Evolutionary conservation across 306 rosid genomes (phyloP), one percentile per base, ranked within the genome.

Genomic region (Spatholobus suberectus): DNA sequence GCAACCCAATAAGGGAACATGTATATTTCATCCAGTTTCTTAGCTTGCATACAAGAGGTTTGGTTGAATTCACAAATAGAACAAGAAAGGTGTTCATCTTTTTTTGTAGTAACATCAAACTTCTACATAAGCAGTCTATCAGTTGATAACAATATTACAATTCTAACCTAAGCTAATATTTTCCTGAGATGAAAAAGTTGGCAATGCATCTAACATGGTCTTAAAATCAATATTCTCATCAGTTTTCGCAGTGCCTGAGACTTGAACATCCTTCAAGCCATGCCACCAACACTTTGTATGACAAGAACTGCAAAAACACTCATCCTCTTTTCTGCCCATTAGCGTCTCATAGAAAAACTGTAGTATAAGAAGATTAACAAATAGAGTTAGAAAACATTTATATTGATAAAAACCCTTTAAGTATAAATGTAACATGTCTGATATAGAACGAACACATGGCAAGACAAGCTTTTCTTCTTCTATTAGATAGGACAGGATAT

Each of bases 201-300:
- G 68, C 58, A 73, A 62, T 29, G 75, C 74, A 10, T 62, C 80
- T 49, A 63, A 38, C 21, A 81, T 23, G 67, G 80, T 51, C 34
- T 81, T 38, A 8, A 61, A 65, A 73, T 81, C 75, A 23, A 35
- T n/a, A 17, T 47, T 81, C 74, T 71, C 80, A 35, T 49, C 57
- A 0, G 18, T 49, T 14, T 13, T 69, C 12, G 2, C 1, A 17
- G 82, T 20, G 78, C 66, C 58, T 44, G 26, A 57, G 54, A 46
- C 15, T 49, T 76, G 46, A 20, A 83, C 66, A 46, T n/a, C 17
- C 82, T 83, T 83, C 78, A 83, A 47, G 29, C 9, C 47, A 77
- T 77, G 82, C 86, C 86, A 77, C 86, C 86, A 83, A 76, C 82
- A 83, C 35, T n/a, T 81, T 0, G 65, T n/a, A 44, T 46, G 21